Evolutionary conservation across 2,329 filamentous ascomycete genomes (phyloP).

Genomic region (Botryotinia calthae): DNA sequence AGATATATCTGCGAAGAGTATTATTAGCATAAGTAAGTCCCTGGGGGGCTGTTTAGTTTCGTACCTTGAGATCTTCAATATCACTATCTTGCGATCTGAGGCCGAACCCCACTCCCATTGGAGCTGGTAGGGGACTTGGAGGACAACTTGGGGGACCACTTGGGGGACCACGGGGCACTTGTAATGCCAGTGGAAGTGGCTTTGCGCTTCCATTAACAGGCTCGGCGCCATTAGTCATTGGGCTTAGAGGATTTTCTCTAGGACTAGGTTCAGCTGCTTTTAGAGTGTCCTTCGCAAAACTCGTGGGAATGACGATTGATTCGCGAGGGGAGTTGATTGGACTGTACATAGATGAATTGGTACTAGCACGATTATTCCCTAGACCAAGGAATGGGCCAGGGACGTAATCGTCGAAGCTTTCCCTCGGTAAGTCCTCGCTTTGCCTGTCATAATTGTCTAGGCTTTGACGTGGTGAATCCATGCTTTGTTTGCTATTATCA

Average conservation of each 20-base stretch:
- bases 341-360: slow-evolving; percentile 72
- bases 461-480: slow-evolving; percentile 1
- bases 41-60: slow-evolving; percentile 17
- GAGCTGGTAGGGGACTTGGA: slow-evolving; percentile 25
- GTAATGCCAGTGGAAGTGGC: slow-evolving; percentile 18
- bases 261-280: background rate
- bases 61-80: slow-evolving; percentile 61
- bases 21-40: slow-evolving; percentile 30
- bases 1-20: slow-evolving; percentile 61
- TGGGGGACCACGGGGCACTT: slow-evolving; percentile 15
- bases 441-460: background rate
- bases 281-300: background rate
- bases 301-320: slow-evolving; percentile 40
- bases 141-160: slow-evolving; percentile 13
- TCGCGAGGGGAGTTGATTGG: slow-evolving; percentile 66
- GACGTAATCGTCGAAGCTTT: slow-evolving; percentile 13
- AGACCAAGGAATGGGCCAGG: slow-evolving; percentile 57
- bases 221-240: slow-evolving; percentile 12
- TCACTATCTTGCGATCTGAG: slow-evolving; percentile 45
- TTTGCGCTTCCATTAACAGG: slow-evolving; percentile 37
- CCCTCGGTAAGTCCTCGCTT: background rate
- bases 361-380: slow-evolving; percentile 56
- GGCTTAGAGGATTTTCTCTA: background rate
- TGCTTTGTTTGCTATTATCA: background rate
- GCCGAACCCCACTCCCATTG: slow-evolving; percentile 43